Conservation (phyloP, 78 protist genomes). For the Cavenderia fasciculata region DNA sequence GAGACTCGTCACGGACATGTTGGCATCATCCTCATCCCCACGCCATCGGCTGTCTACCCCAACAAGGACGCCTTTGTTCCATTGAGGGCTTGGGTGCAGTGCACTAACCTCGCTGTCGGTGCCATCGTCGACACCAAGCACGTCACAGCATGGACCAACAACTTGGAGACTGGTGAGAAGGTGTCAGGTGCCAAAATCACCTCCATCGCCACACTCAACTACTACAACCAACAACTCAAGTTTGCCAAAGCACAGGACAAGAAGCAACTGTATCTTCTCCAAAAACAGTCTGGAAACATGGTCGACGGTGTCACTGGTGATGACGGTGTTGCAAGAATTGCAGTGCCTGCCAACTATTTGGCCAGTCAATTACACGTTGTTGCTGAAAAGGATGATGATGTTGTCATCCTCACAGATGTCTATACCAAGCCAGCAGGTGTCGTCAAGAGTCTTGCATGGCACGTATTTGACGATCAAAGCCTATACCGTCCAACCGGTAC, state of each 20-base stretch:
- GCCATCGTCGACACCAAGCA: slow-evolving; percentile 36
- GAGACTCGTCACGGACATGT: slow-evolving; percentile 43
- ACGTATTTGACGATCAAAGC: slow-evolving; percentile 72
- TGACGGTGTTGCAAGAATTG: slow-evolving; percentile 29
- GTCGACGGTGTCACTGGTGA: slow-evolving; percentile 50
- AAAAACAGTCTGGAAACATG: slow-evolving; percentile 43
- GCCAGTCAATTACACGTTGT: slow-evolving; percentile 32
- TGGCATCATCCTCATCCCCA: slow-evolving; percentile 48
- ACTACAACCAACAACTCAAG: slow-evolving; percentile 6
- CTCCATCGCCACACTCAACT: slow-evolving; percentile 19
- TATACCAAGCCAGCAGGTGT: background rate
- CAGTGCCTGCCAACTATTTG: slow-evolving; percentile 22
- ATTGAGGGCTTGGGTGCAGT: slow-evolving; percentile 64
- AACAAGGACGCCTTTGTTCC: slow-evolving; percentile 6
- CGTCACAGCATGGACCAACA: slow-evolving; percentile 24
- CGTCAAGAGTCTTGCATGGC: slow-evolving; percentile 22
- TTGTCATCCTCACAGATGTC: slow-evolving; percentile 14
- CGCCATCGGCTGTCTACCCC: slow-evolving; percentile 31
- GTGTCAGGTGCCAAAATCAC: slow-evolving; percentile 41
- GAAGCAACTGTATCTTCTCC: too few relatives aligned
- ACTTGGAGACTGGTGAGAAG: background rate
- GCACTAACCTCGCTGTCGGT: slow-evolving; percentile 27
- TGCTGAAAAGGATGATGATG: slow-evolving; percentile 25
- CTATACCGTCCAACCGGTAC: slow-evolving; percentile 63
- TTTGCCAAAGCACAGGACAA: too few relatives aligned